A percentile compares a stretch with the other conserved stretches of the same genome.
phyloP scores from a whole-genome alignment of 2,329 filamentous ascomycete genomes.

The Stemphylium lycopersici region DNA sequence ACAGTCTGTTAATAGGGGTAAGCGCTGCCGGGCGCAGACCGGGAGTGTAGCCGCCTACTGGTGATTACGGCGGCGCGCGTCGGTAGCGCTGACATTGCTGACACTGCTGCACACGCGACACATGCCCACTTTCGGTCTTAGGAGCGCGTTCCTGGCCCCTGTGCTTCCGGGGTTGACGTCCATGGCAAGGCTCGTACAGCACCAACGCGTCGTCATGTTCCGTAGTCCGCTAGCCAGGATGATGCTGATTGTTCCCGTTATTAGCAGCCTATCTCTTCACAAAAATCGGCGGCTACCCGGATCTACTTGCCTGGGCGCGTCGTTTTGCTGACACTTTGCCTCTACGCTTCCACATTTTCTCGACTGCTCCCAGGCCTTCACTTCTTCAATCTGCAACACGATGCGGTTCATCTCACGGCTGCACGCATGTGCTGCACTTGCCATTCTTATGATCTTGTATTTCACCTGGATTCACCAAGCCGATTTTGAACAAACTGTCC shows the following conservation, averaged over 20 bases:
- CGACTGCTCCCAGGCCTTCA: background rate
- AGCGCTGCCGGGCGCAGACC: background rate
- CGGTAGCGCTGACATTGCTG: background rate
- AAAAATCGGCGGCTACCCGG: conserved; percentile 23
- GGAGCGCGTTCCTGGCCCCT: conserved; percentile 12
- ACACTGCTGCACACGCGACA: conserved; percentile 21
- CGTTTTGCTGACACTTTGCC: background rate
- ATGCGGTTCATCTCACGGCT: conserved; percentile 45
- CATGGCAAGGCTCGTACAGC: conserved; percentile 5
- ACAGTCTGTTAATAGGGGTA: background rate
- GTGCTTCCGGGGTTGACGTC: conserved; percentile 2
- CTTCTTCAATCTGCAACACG: background rate
- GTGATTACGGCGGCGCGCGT: background rate
- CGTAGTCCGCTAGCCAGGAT: conserved; percentile 18
- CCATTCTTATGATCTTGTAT: conserved; percentile 39
- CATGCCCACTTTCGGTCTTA: conserved; percentile 17
- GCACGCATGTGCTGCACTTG: conserved; percentile 32
- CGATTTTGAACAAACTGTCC: conserved; percentile 33
- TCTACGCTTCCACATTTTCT: background rate
- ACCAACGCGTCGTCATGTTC: conserved; percentile 33
- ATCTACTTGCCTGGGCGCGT: conserved; percentile 3
- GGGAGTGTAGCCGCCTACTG: background rate
- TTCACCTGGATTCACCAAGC: conserved; percentile 39
- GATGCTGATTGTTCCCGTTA: conserved; percentile 16
- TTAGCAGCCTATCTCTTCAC: conserved; percentile 13